phyloP scores from a whole-genome alignment of 345 rosid species.

The Laguncularia racemosa region DNA sequence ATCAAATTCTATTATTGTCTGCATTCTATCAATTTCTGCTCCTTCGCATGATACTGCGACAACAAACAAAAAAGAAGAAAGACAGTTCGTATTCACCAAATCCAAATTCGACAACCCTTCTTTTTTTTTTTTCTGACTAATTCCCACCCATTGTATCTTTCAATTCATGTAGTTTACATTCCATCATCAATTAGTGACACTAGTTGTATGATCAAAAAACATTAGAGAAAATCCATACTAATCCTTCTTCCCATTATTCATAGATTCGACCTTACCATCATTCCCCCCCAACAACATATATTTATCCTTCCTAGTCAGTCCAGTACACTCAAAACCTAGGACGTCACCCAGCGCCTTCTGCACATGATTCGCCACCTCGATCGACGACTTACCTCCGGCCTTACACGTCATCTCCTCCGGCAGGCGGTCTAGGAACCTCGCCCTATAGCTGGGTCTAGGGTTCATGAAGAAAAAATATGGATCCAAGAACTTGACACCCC shows the following conservation, averaged over 20 bases:
- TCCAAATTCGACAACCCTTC: too few species aligned
- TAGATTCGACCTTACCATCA: constrained; percentile 89
- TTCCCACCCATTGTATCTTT: too few species aligned
- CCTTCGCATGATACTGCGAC: too few species aligned
- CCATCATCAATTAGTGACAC: too few species aligned
- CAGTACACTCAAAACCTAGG: constrained; percentile 71
- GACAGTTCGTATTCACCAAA: too few species aligned
- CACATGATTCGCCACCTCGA: constrained; percentile 91
- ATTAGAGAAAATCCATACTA: not conserved
- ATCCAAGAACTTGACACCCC: constrained; percentile 95
- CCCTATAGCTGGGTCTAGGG: constrained; percentile 74
- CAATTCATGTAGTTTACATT: too few species aligned
- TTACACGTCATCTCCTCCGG: constrained; percentile 75
- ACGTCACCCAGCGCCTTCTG: constrained; percentile 61
- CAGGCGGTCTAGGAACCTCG: constrained; percentile 65
- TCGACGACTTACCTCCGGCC: constrained; percentile 70
- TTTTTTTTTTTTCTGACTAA: too few species aligned
- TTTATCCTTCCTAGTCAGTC: constrained; percentile 79
- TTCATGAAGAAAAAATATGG: constrained; percentile 91
- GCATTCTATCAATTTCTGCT: too few species aligned
- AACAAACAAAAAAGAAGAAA: too few species aligned
- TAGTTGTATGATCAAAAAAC: not conserved
- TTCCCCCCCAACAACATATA: constrained; percentile 76
- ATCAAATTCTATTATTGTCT: too few species aligned
- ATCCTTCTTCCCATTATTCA: constrained; percentile 32